These are phyloP conservation scores for Dicorynia guianensis DNA, from an alignment of 306 rosid species.

Conservation along the genomic window DNA sequence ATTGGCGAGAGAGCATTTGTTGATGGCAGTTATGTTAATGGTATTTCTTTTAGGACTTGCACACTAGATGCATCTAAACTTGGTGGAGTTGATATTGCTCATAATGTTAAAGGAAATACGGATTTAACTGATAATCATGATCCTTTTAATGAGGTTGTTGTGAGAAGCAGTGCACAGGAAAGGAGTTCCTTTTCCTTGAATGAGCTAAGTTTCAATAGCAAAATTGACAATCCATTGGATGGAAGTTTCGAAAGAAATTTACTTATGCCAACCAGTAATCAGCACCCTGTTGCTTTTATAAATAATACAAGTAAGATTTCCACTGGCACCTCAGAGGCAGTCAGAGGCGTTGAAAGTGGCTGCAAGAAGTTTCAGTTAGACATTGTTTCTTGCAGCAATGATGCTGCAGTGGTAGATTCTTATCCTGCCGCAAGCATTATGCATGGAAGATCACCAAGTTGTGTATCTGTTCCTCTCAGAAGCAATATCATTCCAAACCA, in stretches of 20 bases:
- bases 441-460: constrained; percentile 42
- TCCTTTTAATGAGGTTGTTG: constrained; percentile 42
- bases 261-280: constrained; percentile 39
- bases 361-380: constrained; percentile 45
- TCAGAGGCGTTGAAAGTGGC: constrained; percentile 40
- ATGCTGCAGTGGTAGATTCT: constrained; percentile 33
- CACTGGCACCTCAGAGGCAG: constrained; percentile 43
- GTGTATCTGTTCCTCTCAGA: constrained; percentile 40
- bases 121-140: constrained; percentile 41
- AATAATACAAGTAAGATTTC: constrained; percentile 42
- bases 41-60: constrained; percentile 44
- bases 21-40: constrained; percentile 33
- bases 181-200: constrained; percentile 41
- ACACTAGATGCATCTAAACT: constrained; percentile 41
- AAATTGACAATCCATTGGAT: constrained; percentile 39
- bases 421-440: constrained; percentile 28
- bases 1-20: constrained; percentile 38
- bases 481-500: constrained; percentile 33
- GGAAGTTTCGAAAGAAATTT: constrained; percentile 28
- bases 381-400: constrained; percentile 40
- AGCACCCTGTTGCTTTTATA: constrained; percentile 30
- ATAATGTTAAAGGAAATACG: constrained; percentile 37
- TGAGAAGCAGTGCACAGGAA: constrained; percentile 39
- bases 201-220: constrained; percentile 31
- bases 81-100: constrained; percentile 43